phyloP scores from a whole-genome alignment of 2,329 filamentous ascomycete genomes.

The Phialemoniopsis sp. region DNA sequence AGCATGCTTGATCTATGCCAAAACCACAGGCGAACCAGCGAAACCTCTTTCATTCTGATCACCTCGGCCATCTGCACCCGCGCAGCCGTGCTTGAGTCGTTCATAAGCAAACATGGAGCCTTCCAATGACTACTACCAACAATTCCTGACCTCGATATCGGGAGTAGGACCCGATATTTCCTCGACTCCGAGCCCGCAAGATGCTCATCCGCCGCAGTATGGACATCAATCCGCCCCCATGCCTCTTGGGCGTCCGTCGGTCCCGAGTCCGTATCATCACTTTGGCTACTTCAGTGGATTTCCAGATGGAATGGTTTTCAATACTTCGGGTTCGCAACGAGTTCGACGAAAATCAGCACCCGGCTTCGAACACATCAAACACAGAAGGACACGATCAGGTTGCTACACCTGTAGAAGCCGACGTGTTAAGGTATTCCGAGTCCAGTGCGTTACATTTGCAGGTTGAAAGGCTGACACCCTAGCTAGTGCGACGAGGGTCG shows the following conservation, averaged over 20 bases:
- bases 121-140: constrained; percentile 48
- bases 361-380: constrained; percentile 74
- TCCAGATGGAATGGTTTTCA: constrained; percentile 44
- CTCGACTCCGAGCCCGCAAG: constrained; percentile 19
- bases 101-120: too few relatives aligned
- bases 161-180: constrained; percentile 24
- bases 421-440: constrained; percentile 67
- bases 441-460: background rate
- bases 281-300: constrained; percentile 46
- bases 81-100: too few relatives aligned
- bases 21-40: too few relatives aligned
- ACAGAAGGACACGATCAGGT: constrained; percentile 87
- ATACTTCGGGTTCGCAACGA: constrained; percentile 31
- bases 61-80: too few relatives aligned
- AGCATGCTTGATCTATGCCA: too few relatives aligned
- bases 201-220: constrained; percentile 27
- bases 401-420: constrained; percentile 89
- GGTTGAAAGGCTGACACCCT: background rate
- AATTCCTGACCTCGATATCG: constrained; percentile 49
- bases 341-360: constrained; percentile 46
- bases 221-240: constrained; percentile 22
- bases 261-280: constrained; percentile 39
- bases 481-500: constrained; percentile 82
- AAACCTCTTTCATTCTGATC: too few relatives aligned
- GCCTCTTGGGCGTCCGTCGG: constrained; percentile 23